Base-by-base conservation (phyloP, 1,139 yeast genomes). In the Saccharomycopsis hybrid region DNA sequence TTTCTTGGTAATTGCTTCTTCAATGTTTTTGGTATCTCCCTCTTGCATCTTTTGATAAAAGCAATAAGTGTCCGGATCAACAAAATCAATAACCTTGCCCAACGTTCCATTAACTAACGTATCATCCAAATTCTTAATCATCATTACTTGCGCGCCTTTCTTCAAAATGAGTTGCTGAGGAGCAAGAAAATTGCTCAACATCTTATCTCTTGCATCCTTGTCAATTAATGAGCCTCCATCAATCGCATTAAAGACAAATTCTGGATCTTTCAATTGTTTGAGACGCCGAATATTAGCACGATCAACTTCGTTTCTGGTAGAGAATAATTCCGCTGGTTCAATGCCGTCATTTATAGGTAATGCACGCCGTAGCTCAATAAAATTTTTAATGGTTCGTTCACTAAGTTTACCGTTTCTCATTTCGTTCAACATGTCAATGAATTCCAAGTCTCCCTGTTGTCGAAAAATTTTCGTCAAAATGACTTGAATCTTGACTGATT, bases 71-170 rank as follows among this genome's bases (percentile, higher is more conserved):
- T 78, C 79, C 24, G 77, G 76, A 51, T 76, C 78, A 62, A 84
- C 70, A 59, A 92, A 90, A 51, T 80, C 95, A 31, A 89, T 65
- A 1, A 92, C 90, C 55, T 76, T 83, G 0, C 99, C 99, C 44
- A 92, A 68, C 0, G 96, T 82, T 0, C 99, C 99, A 65, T 92
- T 92, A 3, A 94, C 98, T 44, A 92, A 71, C 0, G 85, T 78
- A 29, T 82, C 88, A 63, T 90, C 97, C 52, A 86, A 74, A 63
- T 92, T 94, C 64, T 92, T 92, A 54, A 92, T 78, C 74, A 94
- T 82, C 98, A 92, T 94, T 0, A 92, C 98, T 66, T 92, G 98
- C 0, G 97, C 92, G 39, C 90, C 90, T 46, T 75, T 74, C 60
- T 89, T 90, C 58, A 92, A 69, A 9, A 70, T 71, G 27, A 92